Base-by-base conservation (phyloP, 2,329 filamentous ascomycete genomes). In the Periconia macrospinosa region DNA sequence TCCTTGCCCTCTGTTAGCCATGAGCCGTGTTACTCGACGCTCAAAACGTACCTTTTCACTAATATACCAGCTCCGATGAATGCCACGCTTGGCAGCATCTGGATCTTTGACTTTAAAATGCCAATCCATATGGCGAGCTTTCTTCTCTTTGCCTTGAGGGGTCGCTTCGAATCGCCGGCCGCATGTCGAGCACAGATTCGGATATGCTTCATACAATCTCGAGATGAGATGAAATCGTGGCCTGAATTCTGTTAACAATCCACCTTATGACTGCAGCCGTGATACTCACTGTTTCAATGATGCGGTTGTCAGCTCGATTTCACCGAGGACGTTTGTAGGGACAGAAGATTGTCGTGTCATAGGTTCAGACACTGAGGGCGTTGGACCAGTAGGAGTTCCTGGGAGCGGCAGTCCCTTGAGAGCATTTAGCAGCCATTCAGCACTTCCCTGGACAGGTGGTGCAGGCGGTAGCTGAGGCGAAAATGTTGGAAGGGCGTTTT, bases 121-220 rank as follows among this genome's bases (percentile, higher is more conserved):
- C 94, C 94, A 99, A 75, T 99, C 94, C 80, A 99, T 87, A 71
- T 99, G 94, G 2, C 88, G 86, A 20, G 88, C 90, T 78, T 97
- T 97, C 78, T 89, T 90, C 69, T 88, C 87, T 65, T 86, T 89
- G 13, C 93, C 93, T 59, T 90, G 86, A 13, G 87, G 85, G 46
- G 90, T 90, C 5, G 84, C 84, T 50, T 83, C 83, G 73, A 99
- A 99, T 2, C 94, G 87, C 55, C 92, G 85, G 20, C 93, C 94
- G 70, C 94, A 99, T 54, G 93, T 93, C 13, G 88, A 90, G 72
- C 94, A 99, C 52, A 92, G 90, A 54, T 92, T 90, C 0, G 93
- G 90, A 40, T 91, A 84, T 18, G 88, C 85, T 56, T 93, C 90
- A 69, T 96, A 93, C 9, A 97, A 82, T 17, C 81, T 81, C 17